phyloP scores from a whole-genome alignment of 2,329 filamentous ascomycete genomes.

The Pseudogymnoascus sp. region DNA sequence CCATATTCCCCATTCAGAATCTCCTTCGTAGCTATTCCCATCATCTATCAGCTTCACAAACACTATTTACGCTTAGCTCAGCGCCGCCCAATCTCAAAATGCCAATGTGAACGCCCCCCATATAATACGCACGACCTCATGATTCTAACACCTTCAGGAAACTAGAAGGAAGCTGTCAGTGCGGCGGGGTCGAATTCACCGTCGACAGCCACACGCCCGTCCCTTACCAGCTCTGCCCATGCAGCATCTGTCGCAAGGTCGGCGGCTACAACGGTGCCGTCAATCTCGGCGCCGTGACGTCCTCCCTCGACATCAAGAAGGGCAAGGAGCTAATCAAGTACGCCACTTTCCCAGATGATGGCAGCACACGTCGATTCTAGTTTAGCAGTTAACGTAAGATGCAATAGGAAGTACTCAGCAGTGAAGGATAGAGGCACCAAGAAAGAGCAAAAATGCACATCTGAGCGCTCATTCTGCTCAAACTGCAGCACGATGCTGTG shows the following conservation, averaged over 20 bases:
- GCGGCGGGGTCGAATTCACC: conserved; percentile 39
- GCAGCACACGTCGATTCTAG: not conserved
- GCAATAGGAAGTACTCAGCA: conserved; percentile 36
- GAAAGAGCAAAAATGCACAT: conserved; percentile 32
- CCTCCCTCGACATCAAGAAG: conserved; percentile 35
- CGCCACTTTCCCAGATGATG: conserved; percentile 12
- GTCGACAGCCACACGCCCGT: conserved; percentile 39
- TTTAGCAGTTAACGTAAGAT: not conserved
- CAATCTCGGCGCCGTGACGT: conserved; percentile 38
- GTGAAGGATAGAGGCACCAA: conserved; percentile 37
- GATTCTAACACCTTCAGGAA: conserved; percentile 27
- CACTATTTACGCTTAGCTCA: not conserved
- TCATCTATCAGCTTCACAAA: not conserved
- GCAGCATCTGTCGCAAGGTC: conserved; percentile 42
- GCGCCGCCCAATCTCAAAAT: not conserved
- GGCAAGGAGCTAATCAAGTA: conserved; percentile 39
- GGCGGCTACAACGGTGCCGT: conserved; percentile 38
- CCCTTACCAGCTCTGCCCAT: conserved; percentile 42
- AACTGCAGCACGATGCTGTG: conserved; percentile 41
- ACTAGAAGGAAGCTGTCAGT: conserved; percentile 42
- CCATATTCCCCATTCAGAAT: not conserved
- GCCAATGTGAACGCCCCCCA: not conserved
- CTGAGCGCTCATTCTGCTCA: conserved; percentile 40
- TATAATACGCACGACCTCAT: not conserved
- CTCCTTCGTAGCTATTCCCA: not conserved